Percentiles rank a stretch among this genome's conserved stretches.
phyloP scores from a whole-genome alignment of 768 basidiomycete species.

The Suillus subluteus region DNA sequence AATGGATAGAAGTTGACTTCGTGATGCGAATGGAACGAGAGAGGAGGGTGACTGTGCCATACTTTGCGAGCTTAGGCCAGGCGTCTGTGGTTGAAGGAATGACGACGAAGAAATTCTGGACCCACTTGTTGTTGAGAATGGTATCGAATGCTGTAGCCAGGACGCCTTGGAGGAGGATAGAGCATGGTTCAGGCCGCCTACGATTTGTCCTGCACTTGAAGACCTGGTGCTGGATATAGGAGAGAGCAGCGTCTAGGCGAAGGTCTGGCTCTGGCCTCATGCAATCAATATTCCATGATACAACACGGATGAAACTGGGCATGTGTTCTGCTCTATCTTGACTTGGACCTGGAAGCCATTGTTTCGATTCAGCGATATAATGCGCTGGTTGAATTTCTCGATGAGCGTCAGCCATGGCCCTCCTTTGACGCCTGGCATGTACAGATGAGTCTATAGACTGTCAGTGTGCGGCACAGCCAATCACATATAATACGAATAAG shows the following conservation, averaged over 20 bases:
- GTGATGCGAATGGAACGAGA: conserved; percentile 49
- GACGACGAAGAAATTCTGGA: conserved; percentile 55
- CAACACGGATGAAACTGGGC: conserved; percentile 46
- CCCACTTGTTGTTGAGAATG: conserved; percentile 59
- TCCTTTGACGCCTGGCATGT: background rate
- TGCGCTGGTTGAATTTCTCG: conserved; percentile 1
- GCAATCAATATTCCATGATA: conserved; percentile 71
- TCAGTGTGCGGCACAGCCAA: background rate
- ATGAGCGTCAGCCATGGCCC: conserved; percentile 1
- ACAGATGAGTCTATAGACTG: background rate
- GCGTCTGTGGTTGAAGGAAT: conserved; percentile 49
- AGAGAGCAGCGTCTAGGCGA: conserved; percentile 48
- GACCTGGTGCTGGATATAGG: conserved; percentile 51
- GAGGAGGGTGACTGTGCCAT: conserved; percentile 67
- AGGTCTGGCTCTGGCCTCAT: conserved; percentile 31
- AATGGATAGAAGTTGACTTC: conserved; percentile 48
- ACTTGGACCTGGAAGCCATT: conserved; percentile 2
- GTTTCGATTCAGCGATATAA: background rate
- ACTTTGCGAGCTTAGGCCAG: conserved; percentile 49
- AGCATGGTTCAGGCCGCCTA: conserved; percentile 53
- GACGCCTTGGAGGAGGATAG: conserved; percentile 71
- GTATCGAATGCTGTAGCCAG: conserved; percentile 40
- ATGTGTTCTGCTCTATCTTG: conserved; percentile 3
- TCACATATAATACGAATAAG: background rate
- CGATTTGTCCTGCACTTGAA: conserved; percentile 43